Percentiles rank a stretch among this genome's conserved stretches.
phyloP scores from a whole-genome alignment of 2,329 filamentous ascomycete genomes.

The Aspergillus bombycis region DNA sequence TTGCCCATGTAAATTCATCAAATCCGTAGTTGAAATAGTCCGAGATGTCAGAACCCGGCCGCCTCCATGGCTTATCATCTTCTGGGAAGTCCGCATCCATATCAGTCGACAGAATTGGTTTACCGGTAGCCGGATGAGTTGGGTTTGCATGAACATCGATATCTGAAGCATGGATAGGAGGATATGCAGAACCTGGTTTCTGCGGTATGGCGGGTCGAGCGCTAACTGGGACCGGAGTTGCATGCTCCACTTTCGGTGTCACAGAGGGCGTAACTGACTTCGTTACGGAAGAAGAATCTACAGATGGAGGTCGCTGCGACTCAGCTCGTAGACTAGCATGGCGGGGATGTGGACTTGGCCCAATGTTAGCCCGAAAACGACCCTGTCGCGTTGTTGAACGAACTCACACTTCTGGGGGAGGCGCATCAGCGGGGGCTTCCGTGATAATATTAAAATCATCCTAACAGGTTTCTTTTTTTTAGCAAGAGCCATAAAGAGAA shows the following conservation, averaged over 20 bases:
- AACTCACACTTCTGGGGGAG: constrained; percentile 42
- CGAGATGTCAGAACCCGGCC: constrained; percentile 89
- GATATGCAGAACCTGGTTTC: constrained; percentile 66
- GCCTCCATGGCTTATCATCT: constrained; percentile 88
- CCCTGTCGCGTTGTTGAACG: background rate
- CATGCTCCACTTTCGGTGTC: constrained; percentile 36
- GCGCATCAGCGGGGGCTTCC: constrained; percentile 48
- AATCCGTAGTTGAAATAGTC: constrained; percentile 99
- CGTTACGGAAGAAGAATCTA: constrained; percentile 32
- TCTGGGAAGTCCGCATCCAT: constrained; percentile 77
- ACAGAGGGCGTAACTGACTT: constrained; percentile 41
- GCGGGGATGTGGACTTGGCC: constrained; percentile 42
- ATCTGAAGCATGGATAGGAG: constrained; percentile 71
- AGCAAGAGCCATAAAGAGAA: background rate
- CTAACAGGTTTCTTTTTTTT: constrained; percentile 25
- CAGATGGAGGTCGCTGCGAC: constrained; percentile 37
- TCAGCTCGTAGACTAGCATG: constrained; percentile 42
- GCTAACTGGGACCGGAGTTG: constrained; percentile 33
- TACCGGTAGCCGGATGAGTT: constrained; percentile 70
- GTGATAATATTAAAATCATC: constrained; percentile 56
- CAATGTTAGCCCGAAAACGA: constrained; percentile 20
- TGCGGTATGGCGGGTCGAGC: constrained; percentile 44
- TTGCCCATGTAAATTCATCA: constrained; percentile 96
- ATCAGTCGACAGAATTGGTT: constrained; percentile 80
- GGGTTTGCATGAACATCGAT: constrained; percentile 85